Evolutionary conservation across 306 rosid genomes (phyloP), one percentile per base, ranked within the genome.

Genomic region (Vicia sativa): DNA sequence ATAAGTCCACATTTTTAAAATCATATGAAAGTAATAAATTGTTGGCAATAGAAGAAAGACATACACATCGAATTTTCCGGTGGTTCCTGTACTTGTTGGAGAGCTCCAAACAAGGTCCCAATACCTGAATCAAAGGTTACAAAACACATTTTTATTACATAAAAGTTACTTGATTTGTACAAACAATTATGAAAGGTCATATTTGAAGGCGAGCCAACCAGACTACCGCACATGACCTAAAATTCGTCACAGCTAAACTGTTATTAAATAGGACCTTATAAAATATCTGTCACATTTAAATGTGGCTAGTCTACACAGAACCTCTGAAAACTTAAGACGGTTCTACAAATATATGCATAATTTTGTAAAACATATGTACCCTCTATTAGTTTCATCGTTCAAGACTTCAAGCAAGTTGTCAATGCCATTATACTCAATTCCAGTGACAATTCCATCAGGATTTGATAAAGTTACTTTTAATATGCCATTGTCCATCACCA

Each of bases 41-140:
- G 43, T 7, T 64, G 39, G 21, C 3, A 56, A n/a, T 29, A 23
- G 35, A 50, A 49, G 3, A 25, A 2, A 34, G 21, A 70, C 93
- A 12, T 90, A 92, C 98, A 80, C 84, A 72, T 92, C 96, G 68
- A 92, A 90, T 62, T 8, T 71, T 34, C 98, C 95, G 5, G 69
- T 56, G 67, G 87, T 82, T 73, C 86, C 82, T 4, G 85, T 14
- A 59, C 73, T 70, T 16, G 77, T 38, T 52, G 85, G 56, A 11
- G 80, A n/a, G 76, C 71, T 86, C 96, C 96, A 92, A 57, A 92
- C 98, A 65, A 92, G 87, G 75, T 92, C 98, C 96, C 96, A 92
- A 63, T 89, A 92, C 74, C 96, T 92, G 28, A 29, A 72, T 74
- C 25, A 61, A 14, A 65, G 19, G 38, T 67, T 18, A 42, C 41